Base-by-base conservation (phyloP, 176 grass and related monocot genomes). In the Juncus effusus region DNA sequence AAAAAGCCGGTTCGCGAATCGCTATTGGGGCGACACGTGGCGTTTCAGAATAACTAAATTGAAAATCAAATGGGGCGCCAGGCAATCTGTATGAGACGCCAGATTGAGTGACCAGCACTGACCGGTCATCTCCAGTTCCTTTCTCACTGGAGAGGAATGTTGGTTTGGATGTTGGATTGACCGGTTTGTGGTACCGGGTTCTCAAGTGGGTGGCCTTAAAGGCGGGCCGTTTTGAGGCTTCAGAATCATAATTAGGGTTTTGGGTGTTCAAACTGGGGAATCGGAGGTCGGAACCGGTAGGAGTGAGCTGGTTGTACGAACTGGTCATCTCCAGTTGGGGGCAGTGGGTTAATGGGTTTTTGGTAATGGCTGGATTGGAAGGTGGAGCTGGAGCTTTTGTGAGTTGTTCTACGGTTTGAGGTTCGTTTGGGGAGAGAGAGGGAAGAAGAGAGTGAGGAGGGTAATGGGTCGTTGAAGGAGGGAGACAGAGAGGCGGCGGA, bases 31-130 rank as follows among this genome's bases (percentile, higher is more conserved):
- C 62, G 3, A 67, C 78, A 11, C 85, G 82, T 10, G 89, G 89
- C 8, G 45, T 60, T 7, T 40, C 11, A n/a, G 11, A 7, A 11
- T 7, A 96, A 75, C 87, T 91, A 82, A 91, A 96, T 65, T 86
- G 88, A 65, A 96, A 96, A 56, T 96, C 93, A 59, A 96, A 96
- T 13, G 93, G 93, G n/a, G 93, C 93, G 10, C 64, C 78, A 0
- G 93, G 93, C 16, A 96, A 82, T 11, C 80, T 82, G 80, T 86
- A 96, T 4, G 88, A 86, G 2, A 96, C 67, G 4, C 93, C 93
- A 3, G 87, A 86, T 1, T 79, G 85, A 0, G 87, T 85, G 39
- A 96, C 80, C 1, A 96, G 79, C 44, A 96, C 82, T 10, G 82
- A 49, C 60, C 93, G 87, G 12, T 85, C 85, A 1, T 58, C 73